These are phyloP conservation scores for Lasiosphaeris hirsuta DNA, from an alignment of 495 filamentous ascomycete species.

Conservation along the genomic window DNA sequence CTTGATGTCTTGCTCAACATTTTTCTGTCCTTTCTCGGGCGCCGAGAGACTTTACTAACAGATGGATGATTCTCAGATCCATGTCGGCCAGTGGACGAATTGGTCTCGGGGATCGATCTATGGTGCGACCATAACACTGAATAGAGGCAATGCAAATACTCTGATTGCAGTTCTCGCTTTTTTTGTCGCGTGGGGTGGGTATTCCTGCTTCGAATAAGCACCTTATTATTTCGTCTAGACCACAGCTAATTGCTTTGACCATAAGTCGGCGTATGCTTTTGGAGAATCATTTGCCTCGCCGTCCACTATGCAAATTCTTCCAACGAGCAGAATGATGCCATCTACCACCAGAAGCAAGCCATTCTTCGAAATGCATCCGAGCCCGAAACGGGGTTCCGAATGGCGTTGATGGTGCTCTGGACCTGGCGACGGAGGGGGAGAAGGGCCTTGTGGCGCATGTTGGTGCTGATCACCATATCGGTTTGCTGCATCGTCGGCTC, in stretches of 20 bases:
- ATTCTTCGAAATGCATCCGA: conserved; percentile 9
- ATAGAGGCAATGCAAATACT: conserved; percentile 15
- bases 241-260: no score
- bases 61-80: no score
- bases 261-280: conserved; percentile 14
- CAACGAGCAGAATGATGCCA: not conserved
- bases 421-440: not conserved
- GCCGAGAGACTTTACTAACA: no score
- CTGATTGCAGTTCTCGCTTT: conserved; percentile 22
- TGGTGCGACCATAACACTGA: conserved; percentile 22
- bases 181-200: conserved; percentile 11
- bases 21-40: no score
- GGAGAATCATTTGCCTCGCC: conserved; percentile 16
- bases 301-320: conserved; percentile 8
- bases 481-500: no score
- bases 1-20: no score
- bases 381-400: conserved; percentile 1
- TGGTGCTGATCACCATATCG: not conserved
- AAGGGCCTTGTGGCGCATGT: not conserved
- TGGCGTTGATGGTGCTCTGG: not conserved
- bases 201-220: no score
- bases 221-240: no score
- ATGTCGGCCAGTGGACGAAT: conserved; percentile 19
- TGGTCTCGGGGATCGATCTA: conserved; percentile 22
- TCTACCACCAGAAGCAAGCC: conserved; percentile 19